phyloP scores from a whole-genome alignment of 495 filamentous ascomycete genomes.

The Penicillium cataractarum region DNA sequence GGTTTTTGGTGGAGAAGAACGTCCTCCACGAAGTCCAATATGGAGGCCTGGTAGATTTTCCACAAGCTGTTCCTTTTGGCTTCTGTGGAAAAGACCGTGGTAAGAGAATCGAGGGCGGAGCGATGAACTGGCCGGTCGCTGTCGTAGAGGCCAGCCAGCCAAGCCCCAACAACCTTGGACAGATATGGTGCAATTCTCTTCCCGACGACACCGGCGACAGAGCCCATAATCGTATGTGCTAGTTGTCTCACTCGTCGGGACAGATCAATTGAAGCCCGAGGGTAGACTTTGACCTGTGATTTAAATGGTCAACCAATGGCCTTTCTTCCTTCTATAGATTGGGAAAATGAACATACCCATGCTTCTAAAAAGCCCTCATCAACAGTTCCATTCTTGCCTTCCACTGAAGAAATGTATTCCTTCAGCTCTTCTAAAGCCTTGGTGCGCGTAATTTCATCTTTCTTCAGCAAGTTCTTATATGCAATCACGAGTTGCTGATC shows the following conservation, averaged over 20 bases:
- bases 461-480: slow-evolving; percentile 91
- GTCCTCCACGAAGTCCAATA: slow-evolving; percentile 79
- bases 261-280: slow-evolving; percentile 84
- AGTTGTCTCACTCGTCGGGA: slow-evolving; percentile 85
- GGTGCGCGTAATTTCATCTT: slow-evolving; percentile 88
- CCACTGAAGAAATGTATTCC: slow-evolving; percentile 56
- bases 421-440: slow-evolving; percentile 90
- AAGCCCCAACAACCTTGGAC: slow-evolving; percentile 75
- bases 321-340: slow-evolving; percentile 4
- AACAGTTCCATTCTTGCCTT: slow-evolving; percentile 53
- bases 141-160: slow-evolving; percentile 88
- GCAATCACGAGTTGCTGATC: slow-evolving; percentile 81
- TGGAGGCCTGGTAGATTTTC: slow-evolving; percentile 72
- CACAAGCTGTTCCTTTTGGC: slow-evolving; percentile 78
- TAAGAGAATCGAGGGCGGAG: slow-evolving; percentile 74
- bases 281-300: slow-evolving; percentile 77
- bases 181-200: slow-evolving; percentile 81
- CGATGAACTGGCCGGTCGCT: slow-evolving; percentile 73
- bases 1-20: slow-evolving; percentile 75
- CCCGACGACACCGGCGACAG: slow-evolving; percentile 69
- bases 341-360: slow-evolving; percentile 69
- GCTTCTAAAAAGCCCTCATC: slow-evolving; percentile 80
- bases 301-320: neutral
- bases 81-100: slow-evolving; percentile 71
- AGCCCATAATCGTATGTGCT: slow-evolving; percentile 73